A percentile compares a stretch with the other conserved stretches of the same genome.
Conservation (phyloP, 1,139 yeast genomes). For the Hansenula lynferdii region DNA sequence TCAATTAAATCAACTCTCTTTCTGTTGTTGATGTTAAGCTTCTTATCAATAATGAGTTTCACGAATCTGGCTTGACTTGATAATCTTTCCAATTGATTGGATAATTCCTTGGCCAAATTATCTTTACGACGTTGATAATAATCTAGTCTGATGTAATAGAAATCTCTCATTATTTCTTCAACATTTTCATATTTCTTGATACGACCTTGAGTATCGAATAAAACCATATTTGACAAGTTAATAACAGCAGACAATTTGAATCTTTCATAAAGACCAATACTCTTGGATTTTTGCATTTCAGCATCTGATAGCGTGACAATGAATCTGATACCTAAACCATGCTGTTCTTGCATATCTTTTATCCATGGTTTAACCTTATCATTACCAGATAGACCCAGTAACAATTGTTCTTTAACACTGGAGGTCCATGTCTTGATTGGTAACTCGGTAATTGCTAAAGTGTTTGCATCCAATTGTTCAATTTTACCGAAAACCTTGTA, state of each 20-base stretch:
- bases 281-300: slow-evolving; percentile 77
- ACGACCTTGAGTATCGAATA: slow-evolving; percentile 90
- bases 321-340: slow-evolving; percentile 75
- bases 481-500: slow-evolving; percentile 76
- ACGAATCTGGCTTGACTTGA: slow-evolving; percentile 88
- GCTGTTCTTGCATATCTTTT: slow-evolving; percentile 94
- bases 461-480: slow-evolving; percentile 74
- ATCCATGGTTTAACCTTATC: slow-evolving; percentile 81
- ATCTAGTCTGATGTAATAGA: slow-evolving; percentile 81
- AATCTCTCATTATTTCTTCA: slow-evolving; percentile 77
- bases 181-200: slow-evolving; percentile 77
- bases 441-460: slow-evolving; percentile 85
- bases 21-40: slow-evolving; percentile 68
- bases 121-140: slow-evolving; percentile 91
- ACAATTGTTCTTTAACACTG: slow-evolving; percentile 77
- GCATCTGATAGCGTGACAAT: slow-evolving; percentile 67
- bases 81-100: slow-evolving; percentile 69
- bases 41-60: slow-evolving; percentile 78
- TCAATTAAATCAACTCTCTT: slow-evolving; percentile 61
- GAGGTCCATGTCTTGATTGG: slow-evolving; percentile 95
- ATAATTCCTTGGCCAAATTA: slow-evolving; percentile 60
- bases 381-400: slow-evolving; percentile 67
- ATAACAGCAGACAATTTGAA: slow-evolving; percentile 72
- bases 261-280: slow-evolving; percentile 74
- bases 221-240: slow-evolving; percentile 85